Evolutionary conservation across 1,139 yeast species (phyloP).

Genomic region (Taiozyma sp.): DNA sequence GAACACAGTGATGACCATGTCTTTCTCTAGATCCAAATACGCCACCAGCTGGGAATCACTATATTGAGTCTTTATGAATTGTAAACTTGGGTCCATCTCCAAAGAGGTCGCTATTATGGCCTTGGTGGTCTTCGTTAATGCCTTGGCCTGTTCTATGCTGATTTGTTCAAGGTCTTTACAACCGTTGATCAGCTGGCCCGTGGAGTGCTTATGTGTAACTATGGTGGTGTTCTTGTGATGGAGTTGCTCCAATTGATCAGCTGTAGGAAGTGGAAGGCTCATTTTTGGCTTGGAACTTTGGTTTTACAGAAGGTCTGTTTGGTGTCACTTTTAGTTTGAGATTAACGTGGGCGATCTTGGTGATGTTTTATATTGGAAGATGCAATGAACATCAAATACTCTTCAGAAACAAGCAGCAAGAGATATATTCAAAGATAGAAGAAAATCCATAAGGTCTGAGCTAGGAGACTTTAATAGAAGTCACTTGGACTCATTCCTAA

Average conservation of each 20-base stretch:
- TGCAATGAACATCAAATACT: neutral
- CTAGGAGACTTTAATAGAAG: no score
- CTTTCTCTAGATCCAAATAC: slow-evolving; percentile 3
- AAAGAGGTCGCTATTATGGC: slow-evolving; percentile 2
- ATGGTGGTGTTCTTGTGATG: neutral
- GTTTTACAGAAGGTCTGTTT: neutral
- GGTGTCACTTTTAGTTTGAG: neutral
- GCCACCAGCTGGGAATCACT: slow-evolving; percentile 1
- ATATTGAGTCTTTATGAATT: slow-evolving; percentile 6
- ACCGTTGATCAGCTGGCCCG: neutral
- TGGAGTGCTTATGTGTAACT: neutral
- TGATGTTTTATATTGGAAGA: neutral
- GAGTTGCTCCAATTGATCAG: neutral
- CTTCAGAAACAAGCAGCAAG: no score
- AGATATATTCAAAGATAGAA: no score
- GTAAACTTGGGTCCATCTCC: slow-evolving; percentile 1
- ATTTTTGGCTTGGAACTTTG: neutral
- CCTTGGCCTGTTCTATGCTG: neutral
- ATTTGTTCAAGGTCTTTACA: neutral
- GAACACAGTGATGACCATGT: slow-evolving; percentile 3
- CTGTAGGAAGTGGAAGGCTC: neutral
- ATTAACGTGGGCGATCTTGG: neutral
- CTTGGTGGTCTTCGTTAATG: neutral
- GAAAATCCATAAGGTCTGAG: no score
- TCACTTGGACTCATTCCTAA: no score